Base-by-base conservation (phyloP, 345 rosid species). In the Laguncularia racemosa region DNA sequence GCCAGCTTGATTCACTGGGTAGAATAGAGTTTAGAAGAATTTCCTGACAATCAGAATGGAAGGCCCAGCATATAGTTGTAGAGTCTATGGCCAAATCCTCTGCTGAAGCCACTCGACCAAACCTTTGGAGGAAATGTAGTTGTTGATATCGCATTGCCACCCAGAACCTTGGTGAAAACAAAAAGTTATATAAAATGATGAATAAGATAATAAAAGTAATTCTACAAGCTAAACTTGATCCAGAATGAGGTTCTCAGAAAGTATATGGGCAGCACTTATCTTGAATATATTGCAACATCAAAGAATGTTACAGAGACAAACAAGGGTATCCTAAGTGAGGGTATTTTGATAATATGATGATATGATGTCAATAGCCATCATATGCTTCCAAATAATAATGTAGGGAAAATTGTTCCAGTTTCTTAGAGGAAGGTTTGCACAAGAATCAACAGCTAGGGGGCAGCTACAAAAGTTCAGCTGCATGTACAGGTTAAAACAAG, bases 1-100 rank as follows among this genome's bases (percentile, higher is more conserved):
- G 78, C 98, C 98, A 91, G 26, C 91, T 73, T 65, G 95, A 77
- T 64, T 88, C 96, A 73, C 64, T 75, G 33, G 91, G 80, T 50
- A 91, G 81, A 72, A 84, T 58, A 63, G 84, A 76, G 58, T 55
- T 65, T 61, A 83, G 68, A 63, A 91, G 71, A 67, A 67, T 76
- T 75, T 91, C 98, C 71, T 82, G 95, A 70, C 88, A 88, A 60
- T 85, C 98, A 62, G 96, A 91, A 66, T 88, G 98, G 77, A 84
- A 91, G 61, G 95, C 96, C 95, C 96, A 91, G 62, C 70, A 80
- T 63, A 85, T 79, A 70, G 75, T 69, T 71, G 78, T 73, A 58
- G 88, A 73, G 70, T 85, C 89, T 71, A 78, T 70, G 63, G 61
- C 76, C 71, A 88, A 62, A 62, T 85, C 91, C 61, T 81, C 89